These are phyloP conservation scores for Barnettozyma botsteinii DNA, from an alignment of 805 yeast species.

Conservation along the genomic window DNA sequence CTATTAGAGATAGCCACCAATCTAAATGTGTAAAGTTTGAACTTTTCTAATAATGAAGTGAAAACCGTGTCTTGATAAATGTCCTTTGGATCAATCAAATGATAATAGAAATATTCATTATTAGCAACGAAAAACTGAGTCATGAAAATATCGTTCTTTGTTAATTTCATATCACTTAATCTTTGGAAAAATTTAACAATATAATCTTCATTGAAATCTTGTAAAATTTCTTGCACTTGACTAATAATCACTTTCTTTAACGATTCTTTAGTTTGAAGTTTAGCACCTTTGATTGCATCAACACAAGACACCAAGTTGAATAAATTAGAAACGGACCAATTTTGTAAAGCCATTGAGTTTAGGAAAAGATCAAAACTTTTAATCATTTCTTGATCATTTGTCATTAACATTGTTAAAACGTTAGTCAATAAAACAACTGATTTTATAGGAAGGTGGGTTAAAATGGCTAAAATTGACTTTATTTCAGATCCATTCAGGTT, in stretches of 20 bases:
- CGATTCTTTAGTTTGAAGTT: not conserved
- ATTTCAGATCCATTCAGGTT: constrained; percentile 3
- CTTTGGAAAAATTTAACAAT: constrained; percentile 1
- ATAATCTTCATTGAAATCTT: not conserved
- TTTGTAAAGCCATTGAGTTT: not conserved
- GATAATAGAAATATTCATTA: constrained; percentile 8
- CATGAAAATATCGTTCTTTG: not conserved
- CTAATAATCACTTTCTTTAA: not conserved
- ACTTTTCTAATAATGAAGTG: not conserved
- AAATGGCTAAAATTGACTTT: not conserved
- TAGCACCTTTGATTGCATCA: constrained; percentile 1
- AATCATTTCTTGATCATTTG: not conserved
- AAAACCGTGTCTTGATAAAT: not conserved
- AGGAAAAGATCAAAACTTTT: constrained; percentile 1
- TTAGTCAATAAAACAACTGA: not conserved
- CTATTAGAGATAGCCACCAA: not conserved
- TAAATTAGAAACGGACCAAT: constrained; percentile 1
- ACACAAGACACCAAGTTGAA: constrained; percentile 2
- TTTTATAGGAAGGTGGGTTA: constrained; percentile 1
- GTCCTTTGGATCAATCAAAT: constrained; percentile 10
- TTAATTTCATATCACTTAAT: constrained; percentile 1
- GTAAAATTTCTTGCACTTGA: not conserved
- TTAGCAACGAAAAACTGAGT: not conserved
- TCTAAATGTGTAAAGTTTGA: not conserved
- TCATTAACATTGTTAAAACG: not conserved